Evolutionary conservation across 192 early-diverging fungal genomes (phyloP).

Genomic region (Umbelopsis sp.): DNA sequence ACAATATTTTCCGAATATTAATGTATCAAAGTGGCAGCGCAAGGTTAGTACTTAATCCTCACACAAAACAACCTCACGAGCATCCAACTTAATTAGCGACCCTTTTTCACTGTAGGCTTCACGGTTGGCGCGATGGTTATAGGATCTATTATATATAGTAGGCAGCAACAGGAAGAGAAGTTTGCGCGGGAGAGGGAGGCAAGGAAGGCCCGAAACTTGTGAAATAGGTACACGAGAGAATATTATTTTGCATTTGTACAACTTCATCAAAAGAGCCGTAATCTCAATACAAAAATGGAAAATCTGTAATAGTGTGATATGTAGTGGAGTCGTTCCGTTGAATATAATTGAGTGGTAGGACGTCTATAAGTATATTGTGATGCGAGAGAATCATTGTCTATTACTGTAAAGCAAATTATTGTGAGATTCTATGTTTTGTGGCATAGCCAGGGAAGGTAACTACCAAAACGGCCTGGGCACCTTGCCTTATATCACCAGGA

Average conservation of each 20-base stretch:
- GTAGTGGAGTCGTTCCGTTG: neutral
- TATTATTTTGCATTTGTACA: neutral
- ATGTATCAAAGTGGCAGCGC: neutral
- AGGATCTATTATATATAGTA: neutral
- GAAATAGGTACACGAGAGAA: neutral
- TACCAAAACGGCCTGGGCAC: neutral
- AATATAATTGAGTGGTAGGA: neutral
- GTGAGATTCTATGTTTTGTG: too few species aligned
- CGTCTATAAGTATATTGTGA: too few species aligned
- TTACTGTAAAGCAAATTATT: too few species aligned
- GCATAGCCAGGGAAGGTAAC: too few species aligned
- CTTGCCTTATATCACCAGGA: conserved; percentile 4
- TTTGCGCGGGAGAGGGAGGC: neutral
- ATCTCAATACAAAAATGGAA: neutral
- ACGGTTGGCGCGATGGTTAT: conserved; percentile 5
- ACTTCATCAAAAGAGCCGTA: neutral
- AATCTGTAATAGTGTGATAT: neutral
- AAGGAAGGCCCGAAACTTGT: neutral
- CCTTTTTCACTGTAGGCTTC: neutral
- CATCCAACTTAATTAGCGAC: too few species aligned
- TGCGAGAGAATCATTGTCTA: too few species aligned
- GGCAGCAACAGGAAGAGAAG: conserved; percentile 13
- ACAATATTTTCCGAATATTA: neutral
- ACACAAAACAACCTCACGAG: too few species aligned
- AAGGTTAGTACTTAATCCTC: neutral